phyloP scores from a whole-genome alignment of 1,139 yeast genomes.

The Candida tropicalis region DNA sequence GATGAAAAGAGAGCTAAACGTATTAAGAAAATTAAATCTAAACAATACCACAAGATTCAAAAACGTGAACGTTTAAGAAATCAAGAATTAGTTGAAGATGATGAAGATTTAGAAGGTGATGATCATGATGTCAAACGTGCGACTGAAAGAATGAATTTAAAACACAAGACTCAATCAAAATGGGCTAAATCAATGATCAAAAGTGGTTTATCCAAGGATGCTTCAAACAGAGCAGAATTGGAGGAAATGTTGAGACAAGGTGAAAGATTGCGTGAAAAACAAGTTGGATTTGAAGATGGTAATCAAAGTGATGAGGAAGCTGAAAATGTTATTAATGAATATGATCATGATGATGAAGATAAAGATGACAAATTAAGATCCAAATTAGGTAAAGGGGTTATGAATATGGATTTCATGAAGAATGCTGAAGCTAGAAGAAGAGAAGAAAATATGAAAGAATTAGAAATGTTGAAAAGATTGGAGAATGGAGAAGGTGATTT shows the following conservation, averaged over 20 bases:
- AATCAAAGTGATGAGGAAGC: slow-evolving; percentile 51
- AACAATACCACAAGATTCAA: slow-evolving; percentile 81
- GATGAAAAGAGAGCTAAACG: slow-evolving; percentile 91
- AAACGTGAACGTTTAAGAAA: slow-evolving; percentile 81
- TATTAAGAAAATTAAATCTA: slow-evolving; percentile 91
- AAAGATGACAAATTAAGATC: slow-evolving; percentile 37
- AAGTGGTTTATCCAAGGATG: slow-evolving; percentile 88
- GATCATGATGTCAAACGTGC: slow-evolving; percentile 79
- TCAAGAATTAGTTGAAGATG: slow-evolving; percentile 63
- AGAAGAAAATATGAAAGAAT: slow-evolving; percentile 54
- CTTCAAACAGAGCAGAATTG: slow-evolving; percentile 79
- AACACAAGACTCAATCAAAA: slow-evolving; percentile 82
- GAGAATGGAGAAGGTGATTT: slow-evolving; percentile 47
- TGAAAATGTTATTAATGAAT: slow-evolving; percentile 60
- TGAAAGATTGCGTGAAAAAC: slow-evolving; percentile 72
- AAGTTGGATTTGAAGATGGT: slow-evolving; percentile 66
- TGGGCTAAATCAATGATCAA: slow-evolving; percentile 94
- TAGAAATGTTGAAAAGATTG: slow-evolving; percentile 52
- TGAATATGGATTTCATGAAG: slow-evolving; percentile 94
- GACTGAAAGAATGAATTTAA: slow-evolving; percentile 86
- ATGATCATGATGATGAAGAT: slow-evolving; percentile 37
- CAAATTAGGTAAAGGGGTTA: slow-evolving; percentile 77
- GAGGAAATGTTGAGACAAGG: slow-evolving; percentile 94
- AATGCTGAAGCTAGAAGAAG: slow-evolving; percentile 74
- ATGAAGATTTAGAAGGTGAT: slow-evolving; percentile 43